Evolutionary conservation across 192 early-diverging fungal species (phyloP), one percentile per base, ranked within the genome.

Genomic region (Umbelopsis isabellina): DNA sequence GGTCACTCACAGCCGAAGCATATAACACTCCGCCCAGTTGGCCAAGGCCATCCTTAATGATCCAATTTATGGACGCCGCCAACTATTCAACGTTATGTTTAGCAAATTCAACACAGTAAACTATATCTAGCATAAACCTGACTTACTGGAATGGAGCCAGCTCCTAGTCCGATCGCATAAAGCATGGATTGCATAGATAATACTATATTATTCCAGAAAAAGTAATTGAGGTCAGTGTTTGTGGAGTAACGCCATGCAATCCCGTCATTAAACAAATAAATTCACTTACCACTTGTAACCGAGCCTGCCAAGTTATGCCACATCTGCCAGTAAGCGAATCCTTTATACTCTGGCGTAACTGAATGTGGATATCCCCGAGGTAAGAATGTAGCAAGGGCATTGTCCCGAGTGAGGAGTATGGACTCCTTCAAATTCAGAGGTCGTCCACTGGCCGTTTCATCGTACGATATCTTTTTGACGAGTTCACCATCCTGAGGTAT

Each of bases 1-100:
- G 84, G 30, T 89, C 86, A 22, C 85, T 87, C 2, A 94, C 84
- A 65, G 86, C 80, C 8, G 88, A 91, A 2, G 93, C 94, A 75
- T 93, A 96, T 0, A 93, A 47, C 11, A 96, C 93, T 22, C 93
- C 94, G 23, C 93, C 93, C 0, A 95, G 80, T 49, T 94, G 89
- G 10, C 94, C 93, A 25, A 95, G 86, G 1, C 94, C 94, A 71
- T 96, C 94, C 81, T 96, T 96, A 74, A 96, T 88, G 64, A 96
- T 89, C 93, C 93, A 96, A 79, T 94, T 96, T 44, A 94, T 87
- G 0, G 93, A 91, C 1, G 92, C 94, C 12, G 94, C 93, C 66
- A 91, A 76, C 50, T 80, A 66, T 25, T 9, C 15, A 51, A 12
- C 8, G 20, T 35, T 50, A 48, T 10, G 12, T 2, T 61, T 25